phyloP scores from a whole-genome alignment of 192 early-diverging fungal genomes.

The Backusella morwellensis region DNA sequence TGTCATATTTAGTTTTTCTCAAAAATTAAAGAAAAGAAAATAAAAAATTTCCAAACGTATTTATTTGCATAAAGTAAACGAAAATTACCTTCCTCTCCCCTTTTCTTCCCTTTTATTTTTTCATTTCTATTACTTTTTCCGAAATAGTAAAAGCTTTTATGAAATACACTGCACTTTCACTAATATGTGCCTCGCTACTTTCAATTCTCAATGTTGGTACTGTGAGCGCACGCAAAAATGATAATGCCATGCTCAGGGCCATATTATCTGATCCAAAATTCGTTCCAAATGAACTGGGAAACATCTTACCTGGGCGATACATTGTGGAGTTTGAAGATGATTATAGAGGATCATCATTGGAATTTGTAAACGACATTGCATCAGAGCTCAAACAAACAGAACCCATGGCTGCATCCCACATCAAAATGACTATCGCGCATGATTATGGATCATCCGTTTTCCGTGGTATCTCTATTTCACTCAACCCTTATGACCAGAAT shows the following conservation, averaged over 20 bases:
- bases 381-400: background rate
- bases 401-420: background rate
- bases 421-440: slow-evolving; percentile 13
- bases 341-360: background rate
- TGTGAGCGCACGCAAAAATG: background rate
- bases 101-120: background rate
- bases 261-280: slow-evolving; percentile 17
- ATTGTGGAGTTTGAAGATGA: slow-evolving; percentile 24
- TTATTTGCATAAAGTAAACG: background rate
- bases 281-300: background rate
- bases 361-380: slow-evolving; percentile 10
- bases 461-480: slow-evolving; percentile 16
- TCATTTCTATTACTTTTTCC: background rate
- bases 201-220: background rate
- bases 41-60: background rate
- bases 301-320: slow-evolving; percentile 16
- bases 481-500: background rate
- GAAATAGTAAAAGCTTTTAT: background rate
- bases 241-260: background rate
- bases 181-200: background rate
- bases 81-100: background rate
- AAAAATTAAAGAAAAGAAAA: background rate
- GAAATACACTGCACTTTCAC: background rate
- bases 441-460: slow-evolving; percentile 15
- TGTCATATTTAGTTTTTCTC: background rate